Conservation (phyloP, 2,329 filamentous ascomycete species). For the Cyclaneusma minus region DNA sequence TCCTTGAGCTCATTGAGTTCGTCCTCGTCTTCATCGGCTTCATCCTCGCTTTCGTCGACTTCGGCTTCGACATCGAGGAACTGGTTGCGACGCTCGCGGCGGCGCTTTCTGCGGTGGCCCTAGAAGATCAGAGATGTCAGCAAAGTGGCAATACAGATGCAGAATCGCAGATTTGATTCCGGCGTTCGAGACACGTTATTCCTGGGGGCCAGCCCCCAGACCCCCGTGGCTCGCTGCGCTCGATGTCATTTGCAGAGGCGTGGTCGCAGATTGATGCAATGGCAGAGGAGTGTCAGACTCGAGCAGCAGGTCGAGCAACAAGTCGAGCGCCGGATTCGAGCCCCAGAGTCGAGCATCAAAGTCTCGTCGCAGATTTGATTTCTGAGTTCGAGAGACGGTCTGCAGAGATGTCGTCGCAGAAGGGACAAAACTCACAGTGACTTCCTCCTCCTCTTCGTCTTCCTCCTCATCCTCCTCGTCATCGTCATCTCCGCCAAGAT, state of each 20-base stretch:
- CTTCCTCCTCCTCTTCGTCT: slow-evolving; percentile 50
- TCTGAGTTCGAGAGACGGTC: no score
- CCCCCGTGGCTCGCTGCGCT: no score
- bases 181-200: no score
- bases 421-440: slow-evolving; percentile 23
- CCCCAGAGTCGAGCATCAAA: no score
- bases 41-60: slow-evolving; percentile 86
- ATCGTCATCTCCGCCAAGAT: slow-evolving; percentile 31
- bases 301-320: no score
- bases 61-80: slow-evolving; percentile 98
- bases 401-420: slow-evolving; percentile 5
- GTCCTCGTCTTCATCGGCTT: slow-evolving; percentile 76
- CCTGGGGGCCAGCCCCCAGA: no score
- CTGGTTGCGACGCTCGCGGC: slow-evolving; percentile 58
- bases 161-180: no score
- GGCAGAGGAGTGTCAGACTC: not conserved
- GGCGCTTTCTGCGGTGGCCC: slow-evolving; percentile 68
- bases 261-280: slow-evolving; percentile 10
- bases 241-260: slow-evolving; percentile 2
- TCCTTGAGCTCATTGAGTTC: slow-evolving; percentile 65
- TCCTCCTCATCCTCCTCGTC: slow-evolving; percentile 39
- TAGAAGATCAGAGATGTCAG: slow-evolving; percentile 17
- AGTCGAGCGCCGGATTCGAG: no score
- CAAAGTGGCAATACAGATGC: no score
- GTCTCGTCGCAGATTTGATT: no score